These are phyloP conservation scores for Brettanomyces nanus DNA, from an alignment of 805 yeast species.

Conservation along the genomic window DNA sequence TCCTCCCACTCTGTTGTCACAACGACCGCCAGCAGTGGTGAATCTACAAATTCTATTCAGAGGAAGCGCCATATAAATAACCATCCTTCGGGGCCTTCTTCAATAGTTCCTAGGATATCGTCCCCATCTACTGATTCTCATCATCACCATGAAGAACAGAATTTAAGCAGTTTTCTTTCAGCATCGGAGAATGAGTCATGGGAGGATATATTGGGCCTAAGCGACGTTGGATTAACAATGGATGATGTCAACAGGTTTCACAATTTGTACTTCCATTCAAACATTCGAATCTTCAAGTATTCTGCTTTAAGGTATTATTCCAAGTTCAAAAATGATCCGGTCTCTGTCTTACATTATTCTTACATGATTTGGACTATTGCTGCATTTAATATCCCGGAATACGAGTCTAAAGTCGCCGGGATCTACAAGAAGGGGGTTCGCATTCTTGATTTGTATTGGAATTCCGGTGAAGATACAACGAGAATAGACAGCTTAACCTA, in stretches of 20 bases:
- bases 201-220: constrained; percentile 6
- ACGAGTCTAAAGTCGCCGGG: constrained; percentile 10
- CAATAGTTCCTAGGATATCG: background rate
- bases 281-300: constrained; percentile 10
- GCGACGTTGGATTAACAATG: constrained; percentile 14
- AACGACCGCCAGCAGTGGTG: background rate
- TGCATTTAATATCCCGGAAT: constrained; percentile 13
- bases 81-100: background rate
- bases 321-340: constrained; percentile 14
- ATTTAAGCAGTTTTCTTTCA: constrained; percentile 1
- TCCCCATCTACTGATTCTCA: background rate
- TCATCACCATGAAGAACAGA: background rate
- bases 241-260: constrained; percentile 17
- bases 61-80: background rate
- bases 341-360: constrained; percentile 12
- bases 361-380: constrained; percentile 20
- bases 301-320: constrained; percentile 15
- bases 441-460: constrained; percentile 15
- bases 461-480: constrained; percentile 7
- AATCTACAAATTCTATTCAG: background rate
- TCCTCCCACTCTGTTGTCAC: background rate
- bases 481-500: constrained; percentile 17
- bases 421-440: constrained; percentile 14
- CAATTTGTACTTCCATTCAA: constrained; percentile 8
- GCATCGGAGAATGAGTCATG: constrained; percentile 4